Evolutionary conservation across 1,139 yeast species (phyloP).

Genomic region (Kodamaea sp.): DNA sequence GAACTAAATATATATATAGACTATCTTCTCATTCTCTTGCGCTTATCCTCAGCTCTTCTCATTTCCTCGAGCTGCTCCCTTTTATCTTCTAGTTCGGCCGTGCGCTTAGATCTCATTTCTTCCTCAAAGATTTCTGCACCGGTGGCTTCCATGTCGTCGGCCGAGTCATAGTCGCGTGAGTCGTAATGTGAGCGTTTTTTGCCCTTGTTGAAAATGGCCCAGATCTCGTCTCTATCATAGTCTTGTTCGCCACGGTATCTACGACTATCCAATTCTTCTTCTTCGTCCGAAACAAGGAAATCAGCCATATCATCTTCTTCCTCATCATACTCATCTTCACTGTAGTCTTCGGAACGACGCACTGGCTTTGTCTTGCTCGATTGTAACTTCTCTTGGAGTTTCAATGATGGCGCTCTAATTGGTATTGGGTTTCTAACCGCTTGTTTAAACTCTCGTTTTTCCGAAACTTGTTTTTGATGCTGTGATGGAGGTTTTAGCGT

Average conservation of each 20-base stretch:
- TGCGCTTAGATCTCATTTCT: conserved; percentile 60
- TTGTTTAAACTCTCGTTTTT: too few species aligned
- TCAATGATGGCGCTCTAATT: conserved; percentile 21
- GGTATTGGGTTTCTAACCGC: conserved; percentile 23
- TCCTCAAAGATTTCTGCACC: conserved; percentile 84
- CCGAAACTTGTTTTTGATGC: too few species aligned
- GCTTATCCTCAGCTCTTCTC: conserved; percentile 30
- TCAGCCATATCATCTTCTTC: conserved; percentile 36
- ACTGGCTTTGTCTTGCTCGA: conserved; percentile 8
- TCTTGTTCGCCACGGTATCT: conserved; percentile 15
- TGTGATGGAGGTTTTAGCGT: too few species aligned
- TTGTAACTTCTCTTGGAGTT: conserved; percentile 27
- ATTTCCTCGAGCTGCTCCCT: conserved; percentile 56
- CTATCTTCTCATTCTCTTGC: conserved; percentile 16
- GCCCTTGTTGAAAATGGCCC: conserved; percentile 79
- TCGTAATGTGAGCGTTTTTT: conserved; percentile 44
- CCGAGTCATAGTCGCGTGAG: conserved; percentile 45
- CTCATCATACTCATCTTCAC: conserved; percentile 5
- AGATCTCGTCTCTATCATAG: conserved; percentile 80
- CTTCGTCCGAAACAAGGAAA: conserved; percentile 59
- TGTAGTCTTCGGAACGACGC: conserved; percentile 4
- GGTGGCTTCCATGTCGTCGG: conserved; percentile 89
- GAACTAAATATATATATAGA: not conserved
- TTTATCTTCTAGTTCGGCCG: conserved; percentile 63
- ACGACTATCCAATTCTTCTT: conserved; percentile 26